Evolutionary conservation across 2,329 filamentous ascomycete species (phyloP), one percentile per base, ranked within the genome.

Genomic region (Plenodomus lindquistii): DNA sequence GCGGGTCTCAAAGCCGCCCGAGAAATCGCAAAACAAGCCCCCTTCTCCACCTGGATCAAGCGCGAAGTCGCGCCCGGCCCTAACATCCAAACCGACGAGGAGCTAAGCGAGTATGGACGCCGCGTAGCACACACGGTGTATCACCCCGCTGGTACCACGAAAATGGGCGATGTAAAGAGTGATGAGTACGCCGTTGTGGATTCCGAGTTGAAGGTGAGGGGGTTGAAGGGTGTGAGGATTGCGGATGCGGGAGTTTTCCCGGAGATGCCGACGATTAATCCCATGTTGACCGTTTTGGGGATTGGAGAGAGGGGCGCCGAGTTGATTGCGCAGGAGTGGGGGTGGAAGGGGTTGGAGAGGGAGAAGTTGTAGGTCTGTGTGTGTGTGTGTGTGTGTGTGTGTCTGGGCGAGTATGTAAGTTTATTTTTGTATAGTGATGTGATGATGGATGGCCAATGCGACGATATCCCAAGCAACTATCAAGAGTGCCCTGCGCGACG

Each of bases 191-290:
- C 89, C 4, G 91, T 96, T 17, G 91, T 95, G n/a, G 87, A 94
- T 66, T 80, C 81, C 20, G 78, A 86, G 66, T 74, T 96, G 54
- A 87, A 83, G 75, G 78, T 96, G 22, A 79, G 84, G 21, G 90
- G 89, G 0, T 73, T 95, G 55, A 83, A 85, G 76, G 84, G 83
- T 22, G 74, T 95, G 48, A 82, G 91, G 48, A 90, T 96, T 59
- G 89, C 89, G 1, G 91, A 96, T 71, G 91, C 91, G 0, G 89
- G 91, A 63, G 83, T 96, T 42, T 96, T 96, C 79, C 91, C 91
- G 0, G 88, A 88, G 52, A 95, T 96, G 84, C 81, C 88, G 38
- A 88, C 83, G 44, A 87, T 94, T 70, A 96, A 96, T 77, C 91
- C 89, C 50, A 94, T 96, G 91, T 77, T 96, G 67, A 96, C 91